Conservation (phyloP, 2,329 filamentous ascomycete genomes). For the Cadophora gregata region DNA sequence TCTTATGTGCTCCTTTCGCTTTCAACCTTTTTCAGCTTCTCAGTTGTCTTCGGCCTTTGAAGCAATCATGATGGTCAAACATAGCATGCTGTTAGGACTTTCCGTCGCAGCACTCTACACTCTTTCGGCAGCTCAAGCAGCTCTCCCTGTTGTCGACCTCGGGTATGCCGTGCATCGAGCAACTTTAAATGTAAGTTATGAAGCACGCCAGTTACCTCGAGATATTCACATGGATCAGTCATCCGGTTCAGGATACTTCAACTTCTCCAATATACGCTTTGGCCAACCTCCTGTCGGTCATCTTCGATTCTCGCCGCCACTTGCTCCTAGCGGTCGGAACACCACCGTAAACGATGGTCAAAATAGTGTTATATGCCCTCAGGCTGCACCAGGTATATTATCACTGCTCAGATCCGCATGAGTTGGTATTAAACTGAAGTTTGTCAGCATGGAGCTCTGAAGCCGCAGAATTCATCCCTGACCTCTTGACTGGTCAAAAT, state of each 20-base stretch:
- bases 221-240: constrained; percentile 40
- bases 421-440: neutral
- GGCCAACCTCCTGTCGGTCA: constrained; percentile 51
- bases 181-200: constrained; percentile 39
- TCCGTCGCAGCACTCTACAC: neutral
- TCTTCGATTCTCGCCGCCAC: constrained; percentile 52
- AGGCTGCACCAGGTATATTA: constrained; percentile 27
- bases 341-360: constrained; percentile 42
- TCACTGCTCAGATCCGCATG: neutral
- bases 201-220: constrained; percentile 43
- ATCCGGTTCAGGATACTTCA: constrained; percentile 44
- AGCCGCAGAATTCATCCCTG: constrained; percentile 2
- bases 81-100: neutral
- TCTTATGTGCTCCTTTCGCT: neutral
- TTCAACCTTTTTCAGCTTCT: neutral
- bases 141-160: constrained; percentile 41
- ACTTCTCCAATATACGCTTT: constrained; percentile 53
- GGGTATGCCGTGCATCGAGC: constrained; percentile 43
- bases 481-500: constrained; percentile 10
- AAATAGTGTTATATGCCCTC: constrained; percentile 34
- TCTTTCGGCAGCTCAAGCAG: constrained; percentile 14
- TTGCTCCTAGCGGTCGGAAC: constrained; percentile 41
- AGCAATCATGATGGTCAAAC: neutral
- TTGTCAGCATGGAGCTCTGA: constrained; percentile 12
- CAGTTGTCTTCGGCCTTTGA: neutral